Conservation (phyloP, 441 rosid species). For the Erodium chrysanthum region DNA sequence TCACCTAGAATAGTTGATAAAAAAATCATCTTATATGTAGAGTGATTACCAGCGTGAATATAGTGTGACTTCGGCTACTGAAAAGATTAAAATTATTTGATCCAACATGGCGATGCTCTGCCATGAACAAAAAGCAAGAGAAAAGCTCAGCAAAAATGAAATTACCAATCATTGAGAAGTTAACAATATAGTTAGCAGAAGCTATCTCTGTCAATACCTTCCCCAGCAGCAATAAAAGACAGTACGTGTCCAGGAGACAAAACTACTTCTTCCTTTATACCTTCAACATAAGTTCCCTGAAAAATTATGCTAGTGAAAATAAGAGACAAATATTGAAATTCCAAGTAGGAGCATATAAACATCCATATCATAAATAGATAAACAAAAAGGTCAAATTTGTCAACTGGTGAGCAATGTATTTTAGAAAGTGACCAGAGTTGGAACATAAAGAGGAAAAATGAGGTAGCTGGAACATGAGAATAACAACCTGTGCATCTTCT, state of each 20-base stretch:
- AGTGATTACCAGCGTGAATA: conserved; percentile 72
- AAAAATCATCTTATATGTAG: neutral
- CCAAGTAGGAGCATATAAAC: neutral
- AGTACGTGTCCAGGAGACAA: conserved; percentile 97
- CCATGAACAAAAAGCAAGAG: conserved; percentile 23
- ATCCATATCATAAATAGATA: neutral
- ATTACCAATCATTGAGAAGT: conserved; percentile 1
- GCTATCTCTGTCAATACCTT: conserved; percentile 42
- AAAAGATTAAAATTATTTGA: conserved; percentile 93
- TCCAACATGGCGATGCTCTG: conserved; percentile 99
- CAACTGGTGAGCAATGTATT: neutral
- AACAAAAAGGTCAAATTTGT: neutral
- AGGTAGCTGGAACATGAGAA: neutral
- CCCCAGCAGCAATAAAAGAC: conserved; percentile 98
- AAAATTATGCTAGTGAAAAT: conserved; percentile 15
- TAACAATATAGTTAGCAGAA: neutral
- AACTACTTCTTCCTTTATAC: conserved; percentile 97
- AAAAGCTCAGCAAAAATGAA: neutral
- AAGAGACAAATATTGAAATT: conserved; percentile 1
- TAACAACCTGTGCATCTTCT: conserved; percentile 85
- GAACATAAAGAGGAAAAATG: neutral
- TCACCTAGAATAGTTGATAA: too few relatives aligned
- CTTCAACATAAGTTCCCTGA: conserved; percentile 99
- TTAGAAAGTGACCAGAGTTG: neutral
- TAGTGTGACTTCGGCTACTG: conserved; percentile 99